Conservation (phyloP, 2,329 filamentous ascomycete species). For the Lasiodiplodia gonubiensis region DNA sequence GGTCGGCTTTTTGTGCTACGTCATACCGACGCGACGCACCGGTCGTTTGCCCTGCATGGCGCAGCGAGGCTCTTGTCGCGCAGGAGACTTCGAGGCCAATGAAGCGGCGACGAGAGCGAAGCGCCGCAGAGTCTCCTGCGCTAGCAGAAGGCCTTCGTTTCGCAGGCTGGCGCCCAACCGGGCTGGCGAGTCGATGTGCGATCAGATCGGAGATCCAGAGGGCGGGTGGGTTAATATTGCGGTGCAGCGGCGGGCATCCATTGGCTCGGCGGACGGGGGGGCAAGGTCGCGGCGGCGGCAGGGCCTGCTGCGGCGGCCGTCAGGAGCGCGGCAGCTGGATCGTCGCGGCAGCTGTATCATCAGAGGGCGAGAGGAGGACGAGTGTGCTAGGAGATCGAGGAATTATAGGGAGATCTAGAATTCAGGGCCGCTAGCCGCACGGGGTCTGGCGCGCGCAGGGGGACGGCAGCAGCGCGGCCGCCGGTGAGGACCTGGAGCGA, state of each 20-base stretch:
- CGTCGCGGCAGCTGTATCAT: slow-evolving; percentile 13
- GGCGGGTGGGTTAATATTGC: slow-evolving; percentile 16
- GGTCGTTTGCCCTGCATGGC: slow-evolving; percentile 24
- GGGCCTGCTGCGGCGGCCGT: slow-evolving; percentile 10
- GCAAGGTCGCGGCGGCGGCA: neutral
- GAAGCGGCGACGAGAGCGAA: neutral
- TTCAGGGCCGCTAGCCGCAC: slow-evolving; percentile 15
- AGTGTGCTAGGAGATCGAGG: slow-evolving; percentile 24
- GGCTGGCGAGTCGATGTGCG: slow-evolving; percentile 22
- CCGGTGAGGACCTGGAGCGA: slow-evolving; percentile 15
- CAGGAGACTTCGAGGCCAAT: slow-evolving; percentile 11
- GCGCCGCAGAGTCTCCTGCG: neutral
- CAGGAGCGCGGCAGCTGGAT: slow-evolving; percentile 22
- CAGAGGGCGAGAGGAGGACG: slow-evolving; percentile 21
- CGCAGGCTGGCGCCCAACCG: slow-evolving; percentile 23
- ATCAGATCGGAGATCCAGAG: slow-evolving; percentile 23
- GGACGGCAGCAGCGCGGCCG: slow-evolving; percentile 13
- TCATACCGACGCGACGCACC: slow-evolving; percentile 15
- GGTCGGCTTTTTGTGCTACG: slow-evolving; percentile 24
- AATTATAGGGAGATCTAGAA: slow-evolving; percentile 24
- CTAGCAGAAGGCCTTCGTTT: slow-evolving; percentile 10
- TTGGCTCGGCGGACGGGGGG: slow-evolving; percentile 8
- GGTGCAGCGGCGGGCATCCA: slow-evolving; percentile 10
- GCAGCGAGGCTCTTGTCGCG: slow-evolving; percentile 19
- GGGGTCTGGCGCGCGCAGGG: slow-evolving; percentile 11